Conservation (phyloP, 148 eudicot genomes). For the Rhododendron ferrugineum region DNA sequence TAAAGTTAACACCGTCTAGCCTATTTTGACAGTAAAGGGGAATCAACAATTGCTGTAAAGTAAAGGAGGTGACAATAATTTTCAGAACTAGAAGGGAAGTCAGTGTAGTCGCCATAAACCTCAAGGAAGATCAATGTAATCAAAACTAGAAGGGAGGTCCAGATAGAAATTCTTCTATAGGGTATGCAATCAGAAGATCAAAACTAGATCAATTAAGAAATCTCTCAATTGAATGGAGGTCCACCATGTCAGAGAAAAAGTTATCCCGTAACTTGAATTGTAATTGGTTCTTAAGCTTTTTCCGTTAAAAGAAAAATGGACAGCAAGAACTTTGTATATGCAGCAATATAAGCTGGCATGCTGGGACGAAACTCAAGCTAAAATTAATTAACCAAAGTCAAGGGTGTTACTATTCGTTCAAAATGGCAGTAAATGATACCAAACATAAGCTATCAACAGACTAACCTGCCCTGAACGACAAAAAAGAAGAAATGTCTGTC, state of each 20-base stretch:
- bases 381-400: background rate
- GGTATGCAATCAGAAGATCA: background rate
- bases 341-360: background rate
- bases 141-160: background rate
- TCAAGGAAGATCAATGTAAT: background rate
- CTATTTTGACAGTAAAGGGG: background rate
- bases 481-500: background rate
- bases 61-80: background rate
- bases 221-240: background rate
- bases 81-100: background rate
- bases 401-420: background rate
- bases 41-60: background rate
- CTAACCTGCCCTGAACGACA: constrained; percentile 1
- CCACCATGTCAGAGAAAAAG: background rate
- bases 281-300: background rate
- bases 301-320: background rate
- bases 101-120: background rate
- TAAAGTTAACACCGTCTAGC: background rate
- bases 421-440: background rate
- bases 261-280: background rate
- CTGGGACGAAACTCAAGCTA: background rate
- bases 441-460: background rate
- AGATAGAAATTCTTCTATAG: background rate
- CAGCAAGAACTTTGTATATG: background rate
- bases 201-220: background rate